Evolutionary conservation across 768 basidiomycete species (phyloP).

Genomic region (Pleurotus cornucopiae): DNA sequence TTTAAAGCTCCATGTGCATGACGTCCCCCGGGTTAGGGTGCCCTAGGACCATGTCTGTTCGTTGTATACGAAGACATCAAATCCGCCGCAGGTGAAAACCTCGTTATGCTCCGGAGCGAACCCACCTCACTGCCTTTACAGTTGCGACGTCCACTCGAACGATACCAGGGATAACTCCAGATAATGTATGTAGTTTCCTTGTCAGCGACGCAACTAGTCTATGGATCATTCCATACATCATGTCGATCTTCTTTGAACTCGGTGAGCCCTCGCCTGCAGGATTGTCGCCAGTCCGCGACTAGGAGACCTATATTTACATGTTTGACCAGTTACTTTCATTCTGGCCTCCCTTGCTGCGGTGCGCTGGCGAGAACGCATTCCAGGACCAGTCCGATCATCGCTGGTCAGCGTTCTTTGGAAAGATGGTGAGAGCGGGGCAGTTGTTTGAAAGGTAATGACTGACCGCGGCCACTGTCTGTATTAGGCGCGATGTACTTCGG

Average conservation of each 20-base stretch:
- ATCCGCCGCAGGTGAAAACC: not conserved
- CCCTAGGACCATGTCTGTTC: not conserved
- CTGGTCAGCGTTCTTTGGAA: not conserved
- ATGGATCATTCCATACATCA: slow-evolving; percentile 2
- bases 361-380: not conserved
- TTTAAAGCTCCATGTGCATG: too few relatives aligned
- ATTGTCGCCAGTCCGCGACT: not conserved
- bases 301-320: too few relatives aligned
- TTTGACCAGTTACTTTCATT: not conserved
- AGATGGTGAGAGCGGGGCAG: not conserved
- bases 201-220: not conserved
- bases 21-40: not conserved
- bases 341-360: not conserved
- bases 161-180: too few relatives aligned
- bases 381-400: not conserved
- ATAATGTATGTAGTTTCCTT: not conserved
- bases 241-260: not conserved
- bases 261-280: not conserved
- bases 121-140: too few relatives aligned
- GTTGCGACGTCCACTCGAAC: too few relatives aligned
- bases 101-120: too few relatives aligned
- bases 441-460: too few relatives aligned
- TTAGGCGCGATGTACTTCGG: slow-evolving; percentile 1
- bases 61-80: not conserved
- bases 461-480: not conserved